Conservation (phyloP, 2,329 filamentous ascomycete genomes). For the Cercospora zeae-maydis region DNA sequence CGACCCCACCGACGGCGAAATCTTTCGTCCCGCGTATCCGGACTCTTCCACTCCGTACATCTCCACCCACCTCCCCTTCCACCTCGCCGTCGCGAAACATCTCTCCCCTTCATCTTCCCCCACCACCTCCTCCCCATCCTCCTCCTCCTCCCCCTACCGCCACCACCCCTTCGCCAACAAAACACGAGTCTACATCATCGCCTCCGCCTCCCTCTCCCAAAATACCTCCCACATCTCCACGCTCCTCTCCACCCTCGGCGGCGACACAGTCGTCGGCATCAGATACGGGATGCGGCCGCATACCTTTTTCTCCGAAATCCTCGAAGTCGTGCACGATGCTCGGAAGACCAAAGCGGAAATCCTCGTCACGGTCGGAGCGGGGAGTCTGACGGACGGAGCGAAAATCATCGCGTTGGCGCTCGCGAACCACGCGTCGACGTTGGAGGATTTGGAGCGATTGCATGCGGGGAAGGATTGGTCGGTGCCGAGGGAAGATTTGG, state of each 20-base stretch:
- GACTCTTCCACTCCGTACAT: conserved; percentile 39
- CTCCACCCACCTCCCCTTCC: conserved; percentile 49
- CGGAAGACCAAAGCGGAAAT: conserved; percentile 43
- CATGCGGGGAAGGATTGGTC: conserved; percentile 16
- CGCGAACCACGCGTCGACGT: conserved; percentile 17
- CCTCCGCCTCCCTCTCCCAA: conserved; percentile 48
- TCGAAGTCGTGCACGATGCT: conserved; percentile 47
- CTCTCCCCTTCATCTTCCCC: neutral
- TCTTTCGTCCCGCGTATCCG: conserved; percentile 7
- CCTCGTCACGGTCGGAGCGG: conserved; percentile 54
- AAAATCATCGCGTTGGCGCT: conserved; percentile 48
- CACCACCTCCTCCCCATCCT: neutral
- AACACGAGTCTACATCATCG: conserved; percentile 49
- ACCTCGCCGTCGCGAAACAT: conserved; percentile 46
- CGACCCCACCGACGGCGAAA: conserved; percentile 3
- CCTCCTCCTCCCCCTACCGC: neutral
- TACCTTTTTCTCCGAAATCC: conserved; percentile 52
- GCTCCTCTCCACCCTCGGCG: conserved; percentile 43
- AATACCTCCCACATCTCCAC: conserved; percentile 46
- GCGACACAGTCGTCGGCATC: conserved; percentile 43
- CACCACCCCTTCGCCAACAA: neutral
- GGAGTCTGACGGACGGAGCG: conserved; percentile 54
- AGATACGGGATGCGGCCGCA: conserved; percentile 53
- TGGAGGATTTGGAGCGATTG: conserved; percentile 6
- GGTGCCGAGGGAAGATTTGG: conserved; percentile 1